Percentiles rank a stretch among this genome's conserved stretches.
These are phyloP conservation scores for Ricinus communis DNA, from an alignment of 345 rosid genomes.

Conservation along the genomic window DNA sequence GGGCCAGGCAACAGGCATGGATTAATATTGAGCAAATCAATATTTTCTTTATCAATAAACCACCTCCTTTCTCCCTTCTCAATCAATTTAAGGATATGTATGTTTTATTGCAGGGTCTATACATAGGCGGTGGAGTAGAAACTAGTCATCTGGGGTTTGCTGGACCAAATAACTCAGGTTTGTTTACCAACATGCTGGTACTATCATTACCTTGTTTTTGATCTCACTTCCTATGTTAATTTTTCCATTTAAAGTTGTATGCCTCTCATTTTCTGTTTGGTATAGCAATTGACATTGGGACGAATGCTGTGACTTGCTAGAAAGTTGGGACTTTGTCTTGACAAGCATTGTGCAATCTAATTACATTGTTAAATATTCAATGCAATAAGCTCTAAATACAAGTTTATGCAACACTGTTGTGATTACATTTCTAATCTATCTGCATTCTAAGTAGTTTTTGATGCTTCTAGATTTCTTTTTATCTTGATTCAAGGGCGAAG, in stretches of 20 bases:
- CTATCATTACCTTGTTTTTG: background rate
- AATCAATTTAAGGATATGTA: conserved; percentile 3
- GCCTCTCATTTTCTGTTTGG: background rate
- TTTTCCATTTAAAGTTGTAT: background rate
- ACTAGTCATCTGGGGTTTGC: conserved; percentile 49
- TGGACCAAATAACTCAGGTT: conserved; percentile 65
- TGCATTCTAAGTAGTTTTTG: background rate
- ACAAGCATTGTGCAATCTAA: background rate
- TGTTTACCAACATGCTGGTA: conserved; percentile 18
- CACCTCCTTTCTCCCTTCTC: too few relatives aligned
- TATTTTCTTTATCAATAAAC: background rate
- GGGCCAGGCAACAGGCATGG: conserved; percentile 74
- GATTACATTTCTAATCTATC: too few relatives aligned
- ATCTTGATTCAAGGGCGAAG: too few relatives aligned
- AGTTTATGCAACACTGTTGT: background rate
- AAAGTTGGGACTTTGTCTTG: background rate
- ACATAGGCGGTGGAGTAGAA: conserved; percentile 53
- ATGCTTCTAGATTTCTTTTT: background rate
- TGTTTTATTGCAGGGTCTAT: conserved; percentile 52
- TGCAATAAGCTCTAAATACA: background rate
- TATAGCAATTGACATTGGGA: background rate
- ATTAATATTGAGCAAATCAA: background rate
- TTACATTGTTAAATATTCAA: background rate
- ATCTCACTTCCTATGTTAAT: background rate
- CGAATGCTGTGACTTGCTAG: background rate